Percentiles rank a stretch among this genome's conserved stretches.
phyloP scores from a whole-genome alignment of 1,139 yeast genomes.

The Blastobotrys elegans region DNA sequence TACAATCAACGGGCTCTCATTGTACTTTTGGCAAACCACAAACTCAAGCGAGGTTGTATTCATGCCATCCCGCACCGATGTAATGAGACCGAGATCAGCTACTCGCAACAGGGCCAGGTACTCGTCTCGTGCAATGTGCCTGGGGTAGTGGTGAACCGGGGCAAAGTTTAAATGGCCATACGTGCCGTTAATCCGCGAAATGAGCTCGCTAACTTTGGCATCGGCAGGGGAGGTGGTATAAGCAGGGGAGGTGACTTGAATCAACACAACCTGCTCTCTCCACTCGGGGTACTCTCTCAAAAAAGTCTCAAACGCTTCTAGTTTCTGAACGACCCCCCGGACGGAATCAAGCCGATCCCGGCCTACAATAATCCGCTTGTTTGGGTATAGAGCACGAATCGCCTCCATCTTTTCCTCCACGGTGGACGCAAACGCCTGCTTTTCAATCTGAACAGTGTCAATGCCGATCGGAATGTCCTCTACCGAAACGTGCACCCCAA shows the following conservation, averaged over 20 bases:
- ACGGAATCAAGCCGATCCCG: constrained; percentile 92
- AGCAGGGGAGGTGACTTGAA: constrained; percentile 88
- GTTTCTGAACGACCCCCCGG: constrained; percentile 93
- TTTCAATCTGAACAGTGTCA: constrained; percentile 58
- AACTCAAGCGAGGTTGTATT: constrained; percentile 91
- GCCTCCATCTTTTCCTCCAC: constrained; percentile 44
- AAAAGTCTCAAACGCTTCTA: constrained; percentile 88
- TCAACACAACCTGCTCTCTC: constrained; percentile 79
- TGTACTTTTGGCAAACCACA: constrained; percentile 77
- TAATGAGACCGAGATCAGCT: constrained; percentile 85
- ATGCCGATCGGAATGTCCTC: constrained; percentile 84
- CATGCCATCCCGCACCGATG: constrained; percentile 94
- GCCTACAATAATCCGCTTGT: constrained; percentile 84
- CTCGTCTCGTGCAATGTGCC: constrained; percentile 83
- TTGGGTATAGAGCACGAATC: constrained; percentile 63
- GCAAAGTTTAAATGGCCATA: constrained; percentile 76
- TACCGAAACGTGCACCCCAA: constrained; percentile 70
- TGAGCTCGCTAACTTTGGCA: constrained; percentile 63
- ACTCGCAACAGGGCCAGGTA: constrained; percentile 81
- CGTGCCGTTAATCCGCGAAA: constrained; percentile 61
- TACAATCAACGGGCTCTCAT: constrained; percentile 69
- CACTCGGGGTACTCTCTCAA: constrained; percentile 88
- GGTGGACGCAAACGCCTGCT: constrained; percentile 37
- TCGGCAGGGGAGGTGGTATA: constrained; percentile 44
- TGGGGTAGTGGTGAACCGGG: constrained; percentile 88